These are phyloP conservation scores for Orbilia javanica DNA, from an alignment of 2,329 filamentous ascomycete species.

Conservation along the genomic window DNA sequence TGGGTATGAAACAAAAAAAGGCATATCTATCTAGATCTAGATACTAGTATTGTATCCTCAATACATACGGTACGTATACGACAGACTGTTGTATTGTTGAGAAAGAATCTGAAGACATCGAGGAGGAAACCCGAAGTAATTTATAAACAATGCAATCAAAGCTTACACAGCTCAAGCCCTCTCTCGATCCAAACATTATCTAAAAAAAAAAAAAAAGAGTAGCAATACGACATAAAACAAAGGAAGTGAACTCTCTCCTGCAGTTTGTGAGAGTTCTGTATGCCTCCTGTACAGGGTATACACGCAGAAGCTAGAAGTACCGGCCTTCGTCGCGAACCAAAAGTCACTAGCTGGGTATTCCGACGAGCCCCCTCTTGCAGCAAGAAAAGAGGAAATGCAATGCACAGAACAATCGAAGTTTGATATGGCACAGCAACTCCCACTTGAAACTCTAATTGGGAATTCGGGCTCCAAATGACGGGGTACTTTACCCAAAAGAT, in stretches of 20 bases:
- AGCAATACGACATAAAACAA: conserved; percentile 2
- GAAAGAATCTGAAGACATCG: not conserved
- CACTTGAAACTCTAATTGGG: not conserved
- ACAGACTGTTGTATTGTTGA: too few relatives aligned
- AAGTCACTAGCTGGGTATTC: not conserved
- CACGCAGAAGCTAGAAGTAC: not conserved
- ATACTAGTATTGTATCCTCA: not conserved
- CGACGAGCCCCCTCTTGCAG: not conserved
- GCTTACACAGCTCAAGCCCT: not conserved
- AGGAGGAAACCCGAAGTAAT: not conserved
- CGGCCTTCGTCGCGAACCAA: not conserved
- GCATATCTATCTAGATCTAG: not conserved
- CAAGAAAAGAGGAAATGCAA: not conserved
- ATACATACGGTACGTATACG: not conserved
- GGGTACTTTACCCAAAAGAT: conserved; percentile 10
- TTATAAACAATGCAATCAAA: conserved; percentile 18
- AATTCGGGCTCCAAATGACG: conserved; percentile 1
- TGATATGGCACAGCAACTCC: not conserved
- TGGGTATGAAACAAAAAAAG: not conserved
- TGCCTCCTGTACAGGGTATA: not conserved
- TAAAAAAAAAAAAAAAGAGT: too few relatives aligned
- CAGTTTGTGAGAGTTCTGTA: conserved; percentile 25
- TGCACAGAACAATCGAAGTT: not conserved
- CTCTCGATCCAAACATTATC: not conserved
- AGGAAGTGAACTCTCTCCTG: conserved; percentile 41